Conservation (phyloP, 116 monocot species). For the Posidonia oceanica region DNA sequence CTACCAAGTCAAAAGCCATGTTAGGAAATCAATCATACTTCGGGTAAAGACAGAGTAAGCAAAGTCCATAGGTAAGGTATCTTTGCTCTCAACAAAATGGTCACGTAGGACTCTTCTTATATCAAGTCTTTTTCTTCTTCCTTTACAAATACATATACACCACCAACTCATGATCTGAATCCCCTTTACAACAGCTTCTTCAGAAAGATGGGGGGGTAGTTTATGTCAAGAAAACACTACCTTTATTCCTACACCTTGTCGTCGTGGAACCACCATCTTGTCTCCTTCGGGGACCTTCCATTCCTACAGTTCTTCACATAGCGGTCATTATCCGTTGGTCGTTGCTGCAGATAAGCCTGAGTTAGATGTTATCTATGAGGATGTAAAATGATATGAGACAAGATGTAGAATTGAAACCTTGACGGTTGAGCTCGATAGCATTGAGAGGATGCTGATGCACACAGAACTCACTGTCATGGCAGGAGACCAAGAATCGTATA, state of each 20-base stretch:
- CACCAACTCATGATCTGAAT: background rate
- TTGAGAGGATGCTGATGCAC: constrained; percentile 95
- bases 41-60: background rate
- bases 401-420: constrained; percentile 35
- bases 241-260: constrained; percentile 55
- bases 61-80: background rate
- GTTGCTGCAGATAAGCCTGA: constrained; percentile 44
- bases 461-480: constrained; percentile 97
- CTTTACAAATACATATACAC: constrained; percentile 4
- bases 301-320: constrained; percentile 98
- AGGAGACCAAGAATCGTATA: constrained; percentile 98
- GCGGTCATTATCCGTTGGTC: constrained; percentile 87
- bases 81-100: background rate
- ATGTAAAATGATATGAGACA: background rate
- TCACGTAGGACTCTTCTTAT: background rate
- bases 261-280: constrained; percentile 99
- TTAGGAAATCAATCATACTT: too few relatives aligned
- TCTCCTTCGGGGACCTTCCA: constrained; percentile 97
- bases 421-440: constrained; percentile 79
- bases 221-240: background rate
- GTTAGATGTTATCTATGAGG: background rate
- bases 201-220: background rate
- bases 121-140: background rate
- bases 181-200: background rate
- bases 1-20: too few relatives aligned